Evolutionary conservation across 2,329 filamentous ascomycete genomes (phyloP), one percentile per base, ranked within the genome.

Genomic region (Botryotinia convoluta): DNA sequence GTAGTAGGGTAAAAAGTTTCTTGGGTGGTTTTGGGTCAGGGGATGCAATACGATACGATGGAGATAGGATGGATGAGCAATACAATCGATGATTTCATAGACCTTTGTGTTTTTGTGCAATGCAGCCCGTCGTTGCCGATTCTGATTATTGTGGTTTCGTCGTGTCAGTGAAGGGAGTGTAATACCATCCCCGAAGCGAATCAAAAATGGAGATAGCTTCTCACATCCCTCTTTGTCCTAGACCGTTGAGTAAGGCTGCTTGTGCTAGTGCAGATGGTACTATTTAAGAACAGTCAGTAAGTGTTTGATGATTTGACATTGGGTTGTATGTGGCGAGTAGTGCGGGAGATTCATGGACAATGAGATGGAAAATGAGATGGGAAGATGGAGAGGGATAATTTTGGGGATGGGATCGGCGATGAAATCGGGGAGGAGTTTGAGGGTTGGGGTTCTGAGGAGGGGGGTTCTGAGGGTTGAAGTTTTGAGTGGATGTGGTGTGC

Each of bases 1-100:
- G n/a, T 67, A n/a, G 64, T 67, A 67, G 64, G 64, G 44, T 67
- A 67, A 10, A 67, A 67, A 67, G 14, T 37, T 39, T 54, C 32
- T 68, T 39, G 45, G 35, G 26, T 39, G 45, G 18, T 37, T 48
- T 6, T 65, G 32, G 63, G 63, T 6, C 16, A 16, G 35, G 1
- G 22, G 35, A 54, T 48, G 29, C 22, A 10, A 61, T n/a, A 8
- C 4, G 35, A 37, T 57, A 18, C 7, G 51, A 57, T 18, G 14
- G 59, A n/a, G 35, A 61, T 61, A 9, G 22, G 42, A 20, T 54
- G 5, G 44, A 67, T 51, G 32, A 39, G 60, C 60, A 62, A 39
- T 37, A 37, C 22, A 42, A 42, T 62, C 7, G 26, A 62, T 62
- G 37, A 42, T 62, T 62, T 39, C 29, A 29, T 29, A 10, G 12